Evolutionary conservation across 805 yeast genomes (phyloP), one percentile per base, ranked within the genome.

Genomic region (Zygosaccharomyces bailii): DNA sequence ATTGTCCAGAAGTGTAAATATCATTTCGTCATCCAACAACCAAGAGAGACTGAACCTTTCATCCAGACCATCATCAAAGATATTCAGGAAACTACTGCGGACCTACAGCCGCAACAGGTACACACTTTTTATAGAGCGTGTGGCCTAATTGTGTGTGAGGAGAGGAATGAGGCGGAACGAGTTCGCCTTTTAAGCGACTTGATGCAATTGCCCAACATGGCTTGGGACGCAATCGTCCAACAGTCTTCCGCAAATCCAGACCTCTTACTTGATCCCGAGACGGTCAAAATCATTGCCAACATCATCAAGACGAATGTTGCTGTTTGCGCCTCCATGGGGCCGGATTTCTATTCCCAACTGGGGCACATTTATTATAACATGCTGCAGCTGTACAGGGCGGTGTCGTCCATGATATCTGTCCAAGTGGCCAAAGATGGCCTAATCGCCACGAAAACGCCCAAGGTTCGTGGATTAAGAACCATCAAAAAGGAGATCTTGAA

Each of bases 71-170:
- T 93, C 51, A 88, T 93, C 42, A 73, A 80, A 51, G 82, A 82
- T 57, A 84, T 93, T 49, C 93, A 86, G 66, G 72, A 74, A 33
- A 90, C 89, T 47, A 93, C 98, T 3, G 86, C 85, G 45, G 98
- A 93, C 63, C 74, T 93, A 60, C 91, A 84, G 59, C 96, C 99
- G 18, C 97, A 91, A 65, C 99, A 93, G 67, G 95, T 93, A 20
- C 99, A 93, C 65, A 89, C 97, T 1, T 93, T 93, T 63, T 93
- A 93, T 66, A 96, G 86, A 69, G 98, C 99, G 1, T 91, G 98
- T 72, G 97, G 97, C 56, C 80, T 85, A 48, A 91, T 93, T 44
- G 79, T 93, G 29, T 79, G 90, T 42, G 96, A 96, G 9, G 97
- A 91, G 66, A 79, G 83, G 30, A 76, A 82, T 35, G 72, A 74